Evolutionary conservation across 208 protist genomes (phyloP), one percentile per base, ranked within the genome.

Genomic region (Borovskyia barvae): DNA sequence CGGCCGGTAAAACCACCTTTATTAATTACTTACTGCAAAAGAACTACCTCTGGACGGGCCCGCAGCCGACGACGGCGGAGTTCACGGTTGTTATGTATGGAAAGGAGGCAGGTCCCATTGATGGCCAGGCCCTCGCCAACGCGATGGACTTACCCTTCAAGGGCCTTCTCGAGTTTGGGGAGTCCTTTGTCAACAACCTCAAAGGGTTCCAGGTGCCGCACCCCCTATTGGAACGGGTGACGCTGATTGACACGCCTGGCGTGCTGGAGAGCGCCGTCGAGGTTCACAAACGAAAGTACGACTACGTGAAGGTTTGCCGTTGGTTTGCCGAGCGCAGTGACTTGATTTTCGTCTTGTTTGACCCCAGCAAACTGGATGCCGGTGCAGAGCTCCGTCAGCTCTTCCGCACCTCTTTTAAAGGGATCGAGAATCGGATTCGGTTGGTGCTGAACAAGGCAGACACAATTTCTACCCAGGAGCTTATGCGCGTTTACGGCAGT

Each of bases 401-500:
- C 47, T 86, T 87, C 56, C 53, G 66, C n/a, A 66, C 68, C 2
- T 68, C 85, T 51, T 77, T 92, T 35, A 52, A 75, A 30, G 90
- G 93, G 1, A 56, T 96, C 33, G 94, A 98, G 53, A 91, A 93
- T 35, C 97, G 97, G 52, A 72, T 98, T 25, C 83, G 93, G 45
- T 85, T 98, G 22, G 82, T 99, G 30, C 83, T 98, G 19, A 99
- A 99, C 70, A 99, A 99, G 79, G 90, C 96, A 0, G 97, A 99
- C 68, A 81, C 72, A 42, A 70, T 98, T 14, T 75, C 66, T 30
- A 76, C 78, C 15, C 94, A 98, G 79, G 90, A 98, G 76, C 80
- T 99, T 9, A 96, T 98, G 87, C 59, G 94, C 12, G 93, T 99
- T 2, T 97, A 97, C 58, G 97, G 97, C 37, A 93, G 92, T 15